phyloP scores from a whole-genome alignment of 2,329 filamentous ascomycete genomes.

The Fusarium setosum region DNA sequence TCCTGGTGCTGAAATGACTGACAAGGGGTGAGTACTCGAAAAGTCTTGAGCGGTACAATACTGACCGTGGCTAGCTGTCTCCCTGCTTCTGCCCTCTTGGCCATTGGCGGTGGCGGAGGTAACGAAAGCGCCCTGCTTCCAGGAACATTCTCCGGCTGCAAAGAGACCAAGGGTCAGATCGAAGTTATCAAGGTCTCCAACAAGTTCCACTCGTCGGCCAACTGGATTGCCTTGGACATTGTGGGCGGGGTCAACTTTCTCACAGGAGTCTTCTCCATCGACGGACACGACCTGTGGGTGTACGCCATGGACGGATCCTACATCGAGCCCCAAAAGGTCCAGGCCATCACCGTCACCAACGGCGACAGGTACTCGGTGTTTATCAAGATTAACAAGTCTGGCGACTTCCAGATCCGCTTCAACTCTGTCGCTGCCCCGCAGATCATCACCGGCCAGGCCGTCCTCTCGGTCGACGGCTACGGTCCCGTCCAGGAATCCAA shows the following conservation, averaged over 20 bases:
- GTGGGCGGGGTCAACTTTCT: constrained; percentile 62
- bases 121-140: constrained; percentile 54
- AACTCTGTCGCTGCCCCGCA: constrained; percentile 62
- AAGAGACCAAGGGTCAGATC: constrained; percentile 54
- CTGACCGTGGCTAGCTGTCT: constrained; percentile 33
- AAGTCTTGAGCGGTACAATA: rapidly evolving
- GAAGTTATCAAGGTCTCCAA: constrained; percentile 59
- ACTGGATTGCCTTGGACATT: constrained; percentile 66
- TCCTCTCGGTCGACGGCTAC: constrained; percentile 53
- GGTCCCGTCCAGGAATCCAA: constrained; percentile 40
- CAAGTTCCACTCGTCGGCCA: constrained; percentile 11
- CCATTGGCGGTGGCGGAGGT: constrained; percentile 42
- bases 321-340: constrained; percentile 62
- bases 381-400: constrained; percentile 57
- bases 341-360: constrained; percentile 60
- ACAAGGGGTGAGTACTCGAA: constrained; percentile 52
- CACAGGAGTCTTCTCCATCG: constrained; percentile 59
- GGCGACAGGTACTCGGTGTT: constrained; percentile 65
- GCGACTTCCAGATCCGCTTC: constrained; percentile 66
- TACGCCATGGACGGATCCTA: constrained; percentile 66
- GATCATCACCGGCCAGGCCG: constrained; percentile 64
- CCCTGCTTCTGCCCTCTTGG: constrained; percentile 53
- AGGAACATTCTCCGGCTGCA: constrained; percentile 59
- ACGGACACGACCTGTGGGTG: constrained; percentile 64
- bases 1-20: constrained; percentile 49